Conservation (phyloP, 1,284 basidiomycete species). For the Phlebopus sp. region DNA sequence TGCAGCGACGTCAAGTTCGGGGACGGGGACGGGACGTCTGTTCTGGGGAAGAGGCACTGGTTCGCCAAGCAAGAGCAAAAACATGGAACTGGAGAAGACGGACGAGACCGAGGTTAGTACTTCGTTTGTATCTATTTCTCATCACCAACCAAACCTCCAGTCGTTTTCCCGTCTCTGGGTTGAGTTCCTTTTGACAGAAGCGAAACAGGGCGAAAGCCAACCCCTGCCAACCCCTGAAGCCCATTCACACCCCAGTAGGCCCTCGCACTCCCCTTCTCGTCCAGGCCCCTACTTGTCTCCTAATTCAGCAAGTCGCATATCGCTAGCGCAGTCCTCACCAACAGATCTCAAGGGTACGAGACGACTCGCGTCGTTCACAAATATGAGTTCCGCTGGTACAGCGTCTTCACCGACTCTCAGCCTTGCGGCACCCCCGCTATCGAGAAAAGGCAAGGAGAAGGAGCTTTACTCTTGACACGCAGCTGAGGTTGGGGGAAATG, state of each 20-base stretch:
- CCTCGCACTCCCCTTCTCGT: slow-evolving; percentile 35
- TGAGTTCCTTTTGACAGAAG: slow-evolving; percentile 91
- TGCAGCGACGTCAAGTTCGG: slow-evolving; percentile 5
- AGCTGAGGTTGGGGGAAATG: too few relatives aligned
- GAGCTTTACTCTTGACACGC: slow-evolving; percentile 10
- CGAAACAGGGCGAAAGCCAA: slow-evolving; percentile 52
- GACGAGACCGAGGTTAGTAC: slow-evolving; percentile 71
- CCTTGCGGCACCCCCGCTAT: slow-evolving; percentile 35
- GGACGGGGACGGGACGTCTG: slow-evolving; percentile 23
- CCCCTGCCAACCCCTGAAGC: slow-evolving; percentile 31
- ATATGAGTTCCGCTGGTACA: slow-evolving; percentile 35
- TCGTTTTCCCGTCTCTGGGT: slow-evolving; percentile 95
- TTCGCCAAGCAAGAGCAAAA: slow-evolving; percentile 43
- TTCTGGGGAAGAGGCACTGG: slow-evolving; percentile 48
- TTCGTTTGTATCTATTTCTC: not conserved
- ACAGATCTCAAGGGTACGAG: slow-evolving; percentile 37
- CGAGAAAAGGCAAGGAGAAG: slow-evolving; percentile 51
- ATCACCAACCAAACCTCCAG: slow-evolving; percentile 39
- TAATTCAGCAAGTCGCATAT: slow-evolving; percentile 3
- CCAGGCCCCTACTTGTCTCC: slow-evolving; percentile 14
- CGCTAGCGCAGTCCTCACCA: slow-evolving; percentile 30
- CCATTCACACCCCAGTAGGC: slow-evolving; percentile 45
- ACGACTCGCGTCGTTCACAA: slow-evolving; percentile 47
- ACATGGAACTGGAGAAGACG: slow-evolving; percentile 63
- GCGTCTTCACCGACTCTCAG: slow-evolving; percentile 53